Conservation (phyloP, 2,329 filamentous ascomycete genomes). For the Hymenoscyphus salicellus region DNA sequence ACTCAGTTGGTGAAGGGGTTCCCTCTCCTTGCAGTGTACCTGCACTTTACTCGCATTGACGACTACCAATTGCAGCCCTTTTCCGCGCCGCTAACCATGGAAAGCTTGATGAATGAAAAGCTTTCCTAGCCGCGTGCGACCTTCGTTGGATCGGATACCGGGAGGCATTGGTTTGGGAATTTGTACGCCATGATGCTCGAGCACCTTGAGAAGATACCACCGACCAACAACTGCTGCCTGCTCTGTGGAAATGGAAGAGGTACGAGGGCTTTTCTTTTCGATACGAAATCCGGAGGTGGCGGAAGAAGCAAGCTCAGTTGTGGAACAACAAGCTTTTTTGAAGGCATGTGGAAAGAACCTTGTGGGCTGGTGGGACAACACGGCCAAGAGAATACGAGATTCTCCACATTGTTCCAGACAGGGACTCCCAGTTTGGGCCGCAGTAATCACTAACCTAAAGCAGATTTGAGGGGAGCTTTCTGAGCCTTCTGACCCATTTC, state of each 20-base stretch:
- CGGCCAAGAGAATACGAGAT: neutral
- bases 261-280: neutral
- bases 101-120: neutral
- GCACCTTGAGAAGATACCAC: neutral
- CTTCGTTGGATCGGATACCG: neutral
- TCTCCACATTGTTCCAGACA: neutral
- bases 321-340: neutral
- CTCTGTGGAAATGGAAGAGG: neutral
- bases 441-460: neutral
- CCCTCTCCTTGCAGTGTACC: neutral
- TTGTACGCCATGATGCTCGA: neutral
- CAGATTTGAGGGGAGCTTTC: neutral
- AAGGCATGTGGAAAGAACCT: neutral
- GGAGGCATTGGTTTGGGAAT: neutral
- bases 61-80: neutral
- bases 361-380: neutral
- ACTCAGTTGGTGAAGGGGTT: conserved; percentile 14
- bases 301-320: neutral
- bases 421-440: neutral
- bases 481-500: neutral
- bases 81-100: neutral
- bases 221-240: neutral
- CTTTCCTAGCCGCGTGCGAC: neutral
- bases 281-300: neutral
- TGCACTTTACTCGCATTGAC: conserved; percentile 1